These are phyloP conservation scores for Dalechampia spathulata DNA, from an alignment of 441 rosid genomes.

Conservation along the genomic window DNA sequence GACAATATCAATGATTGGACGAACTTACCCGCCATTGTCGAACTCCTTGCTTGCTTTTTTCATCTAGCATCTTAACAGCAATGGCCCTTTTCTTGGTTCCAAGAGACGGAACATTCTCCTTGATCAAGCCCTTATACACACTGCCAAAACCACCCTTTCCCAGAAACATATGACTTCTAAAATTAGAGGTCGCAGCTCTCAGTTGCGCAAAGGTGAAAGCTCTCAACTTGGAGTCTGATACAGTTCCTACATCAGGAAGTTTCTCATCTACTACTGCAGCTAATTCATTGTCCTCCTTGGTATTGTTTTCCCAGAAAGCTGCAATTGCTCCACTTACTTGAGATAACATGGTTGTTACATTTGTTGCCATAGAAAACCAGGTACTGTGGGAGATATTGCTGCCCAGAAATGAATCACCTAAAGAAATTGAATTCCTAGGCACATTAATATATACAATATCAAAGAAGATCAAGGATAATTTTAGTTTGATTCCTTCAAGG, in stretches of 20 bases:
- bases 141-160: slow-evolving; percentile 86
- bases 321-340: slow-evolving; percentile 7
- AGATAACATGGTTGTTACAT: slow-evolving; percentile 2
- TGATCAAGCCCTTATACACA: slow-evolving; percentile 79
- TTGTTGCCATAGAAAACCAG: slow-evolving; percentile 12
- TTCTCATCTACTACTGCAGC: neutral
- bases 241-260: slow-evolving; percentile 8
- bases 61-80: slow-evolving; percentile 69
- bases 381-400: slow-evolving; percentile 8
- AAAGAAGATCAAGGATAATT: no score
- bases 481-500: neutral
- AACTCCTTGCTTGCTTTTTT: slow-evolving; percentile 67
- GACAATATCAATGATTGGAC: neutral
- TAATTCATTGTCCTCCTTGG: slow-evolving; percentile 5
- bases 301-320: slow-evolving; percentile 6
- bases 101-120: slow-evolving; percentile 40
- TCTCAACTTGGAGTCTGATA: slow-evolving; percentile 26
- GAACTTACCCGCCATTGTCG: slow-evolving; percentile 66
- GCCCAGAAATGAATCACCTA: slow-evolving; percentile 1
- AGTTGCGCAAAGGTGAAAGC: slow-evolving; percentile 51
- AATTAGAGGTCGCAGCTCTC: slow-evolving; percentile 49
- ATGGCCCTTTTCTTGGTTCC: slow-evolving; percentile 36
- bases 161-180: slow-evolving; percentile 48
- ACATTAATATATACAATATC: no score
- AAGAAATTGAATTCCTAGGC: no score